Percentiles rank a stretch among this genome's conserved stretches.
Conservation (phyloP, 164 flowering plant species). For the Annona cherimola region DNA sequence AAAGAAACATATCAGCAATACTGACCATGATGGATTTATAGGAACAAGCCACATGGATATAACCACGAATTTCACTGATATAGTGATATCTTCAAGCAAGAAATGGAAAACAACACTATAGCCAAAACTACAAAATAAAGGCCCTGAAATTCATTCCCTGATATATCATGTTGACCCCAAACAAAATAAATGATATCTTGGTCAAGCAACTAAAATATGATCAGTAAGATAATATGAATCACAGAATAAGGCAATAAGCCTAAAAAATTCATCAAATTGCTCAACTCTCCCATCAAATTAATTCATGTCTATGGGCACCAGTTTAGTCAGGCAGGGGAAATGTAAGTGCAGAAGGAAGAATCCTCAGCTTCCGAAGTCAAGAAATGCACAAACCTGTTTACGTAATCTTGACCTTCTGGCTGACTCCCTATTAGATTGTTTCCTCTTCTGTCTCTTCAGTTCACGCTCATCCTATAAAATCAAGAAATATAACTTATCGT, state of each 20-base stretch:
- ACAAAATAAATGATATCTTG: neutral
- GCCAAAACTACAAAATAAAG: neutral
- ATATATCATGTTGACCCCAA: neutral
- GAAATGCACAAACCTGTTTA: slow-evolving; percentile 59
- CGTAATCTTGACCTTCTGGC: slow-evolving; percentile 95
- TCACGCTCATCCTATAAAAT: slow-evolving; percentile 79
- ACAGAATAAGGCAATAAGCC: neutral
- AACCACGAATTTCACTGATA: neutral
- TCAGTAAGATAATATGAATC: neutral
- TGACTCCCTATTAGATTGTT: slow-evolving; percentile 94
- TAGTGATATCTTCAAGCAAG: neutral
- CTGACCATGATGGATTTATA: neutral
- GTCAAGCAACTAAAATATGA: neutral
- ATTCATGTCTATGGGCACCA: neutral
- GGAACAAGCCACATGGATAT: neutral
- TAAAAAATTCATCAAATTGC: neutral
- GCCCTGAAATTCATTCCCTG: neutral
- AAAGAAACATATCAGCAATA: neutral
- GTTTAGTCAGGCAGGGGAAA: neutral
- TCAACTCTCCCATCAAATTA: neutral
- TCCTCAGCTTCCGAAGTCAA: neutral
- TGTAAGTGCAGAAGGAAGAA: neutral
- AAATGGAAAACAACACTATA: neutral
- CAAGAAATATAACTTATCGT: neutral
- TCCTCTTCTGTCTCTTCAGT: slow-evolving; percentile 82